Evolutionary conservation across 306 rosid genomes (phyloP), one percentile per base, ranked within the genome.

Genomic region (Vigna reflexopilosa): DNA sequence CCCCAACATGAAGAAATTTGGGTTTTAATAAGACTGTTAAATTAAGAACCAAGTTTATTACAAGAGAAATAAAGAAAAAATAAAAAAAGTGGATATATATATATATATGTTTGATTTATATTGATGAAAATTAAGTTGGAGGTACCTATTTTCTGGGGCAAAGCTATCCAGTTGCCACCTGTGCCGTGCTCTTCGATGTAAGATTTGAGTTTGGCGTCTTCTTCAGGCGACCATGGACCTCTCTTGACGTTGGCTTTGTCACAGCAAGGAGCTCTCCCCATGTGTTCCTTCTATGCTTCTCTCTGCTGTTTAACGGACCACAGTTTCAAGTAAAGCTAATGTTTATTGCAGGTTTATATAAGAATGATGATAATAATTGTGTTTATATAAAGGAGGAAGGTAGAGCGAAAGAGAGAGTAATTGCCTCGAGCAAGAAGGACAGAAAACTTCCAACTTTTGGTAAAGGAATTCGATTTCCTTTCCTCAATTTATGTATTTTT

Each of bases 211-310:
- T 17, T 77, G 36, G 69, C n/a, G 59, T 77, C 81, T 77, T 77
- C 81, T 67, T 67, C 76, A n/a, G 76, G 81, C 1, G 76, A 77
- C 81, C 81, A 77, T 77, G 81, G 81, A 44, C 81, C 81, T 68
- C 61, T 77, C 40, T 77, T 77, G 2, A 77, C 81, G 81, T 84
- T 93, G 73, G 93, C 90, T 80, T 93, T 93, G 92, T 93, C 98
- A 73, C 98, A 93, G 82, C 98, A 93, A 85, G 98, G 98, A 75
- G 98, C 95, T 75, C 97, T 91, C 51, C 95, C 98, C 98, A 93
- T 93, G 72, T 63, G 65, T 61, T 34, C 64, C 26, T 10, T 32
- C 15, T 32, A 3, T 67, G 10, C 48, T 36, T 54, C 47, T 62
- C 42, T 40, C 20, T 56, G 9, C 45, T 32, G 49, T 34, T 45